These are phyloP conservation scores for Pythium vanterpoolii DNA, from an alignment of 352 stramenopile species.

Conservation along the genomic window DNA sequence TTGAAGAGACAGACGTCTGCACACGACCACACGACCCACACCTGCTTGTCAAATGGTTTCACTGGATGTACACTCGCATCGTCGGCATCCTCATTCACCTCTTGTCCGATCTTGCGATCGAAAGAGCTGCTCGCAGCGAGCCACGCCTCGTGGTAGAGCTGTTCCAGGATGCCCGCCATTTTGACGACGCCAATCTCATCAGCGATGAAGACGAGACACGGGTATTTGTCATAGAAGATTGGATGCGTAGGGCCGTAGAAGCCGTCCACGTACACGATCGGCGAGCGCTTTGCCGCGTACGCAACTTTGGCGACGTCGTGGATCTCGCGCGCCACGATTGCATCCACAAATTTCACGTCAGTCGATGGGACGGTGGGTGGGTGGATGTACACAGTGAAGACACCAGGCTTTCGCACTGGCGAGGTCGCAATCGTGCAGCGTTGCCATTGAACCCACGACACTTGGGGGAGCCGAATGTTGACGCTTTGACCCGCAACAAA, in stretches of 20 bases:
- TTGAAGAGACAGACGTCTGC: conserved; percentile 28
- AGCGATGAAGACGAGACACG: conserved; percentile 30
- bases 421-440: conserved; percentile 30
- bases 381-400: conserved; percentile 28
- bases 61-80: background rate
- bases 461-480: conserved; percentile 26
- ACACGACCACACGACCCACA: conserved; percentile 32
- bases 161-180: conserved; percentile 26
- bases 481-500: conserved; percentile 31
- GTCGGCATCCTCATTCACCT: background rate
- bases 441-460: conserved; percentile 33
- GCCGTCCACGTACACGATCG: conserved; percentile 27
- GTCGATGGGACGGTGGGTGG: background rate
- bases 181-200: conserved; percentile 27
- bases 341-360: background rate
- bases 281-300: conserved; percentile 24
- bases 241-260: conserved; percentile 27
- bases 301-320: conserved; percentile 30
- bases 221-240: conserved; percentile 28
- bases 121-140: background rate
- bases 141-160: conserved; percentile 24
- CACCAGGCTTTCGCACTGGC: conserved; percentile 17
- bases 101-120: conserved; percentile 1
- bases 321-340: conserved; percentile 1
- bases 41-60: background rate